phyloP scores from a whole-genome alignment of 2,329 filamentous ascomycete genomes.

The Cryphonectria carpinicola region DNA sequence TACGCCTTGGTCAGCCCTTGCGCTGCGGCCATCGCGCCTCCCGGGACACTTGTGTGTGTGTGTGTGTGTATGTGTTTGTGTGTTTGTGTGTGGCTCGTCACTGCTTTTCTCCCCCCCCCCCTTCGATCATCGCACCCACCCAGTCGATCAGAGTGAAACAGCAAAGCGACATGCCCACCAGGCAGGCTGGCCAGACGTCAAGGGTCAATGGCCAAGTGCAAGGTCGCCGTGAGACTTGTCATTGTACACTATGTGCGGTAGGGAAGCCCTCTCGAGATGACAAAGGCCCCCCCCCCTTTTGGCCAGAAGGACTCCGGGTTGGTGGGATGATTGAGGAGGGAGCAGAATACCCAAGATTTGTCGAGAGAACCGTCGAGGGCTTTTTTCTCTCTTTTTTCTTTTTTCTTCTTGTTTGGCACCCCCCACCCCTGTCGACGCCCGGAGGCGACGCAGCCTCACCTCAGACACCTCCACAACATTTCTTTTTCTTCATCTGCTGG shows the following conservation, averaged over 20 bases:
- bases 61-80: too few relatives aligned
- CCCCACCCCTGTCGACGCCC: too few relatives aligned
- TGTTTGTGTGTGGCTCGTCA: neutral
- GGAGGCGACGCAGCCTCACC: neutral
- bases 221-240: neutral
- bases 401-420: neutral
- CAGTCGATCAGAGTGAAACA: neutral
- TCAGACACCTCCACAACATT: neutral
- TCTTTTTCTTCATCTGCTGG: neutral
- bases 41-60: neutral
- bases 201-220: neutral
- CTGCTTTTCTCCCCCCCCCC: neutral
- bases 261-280: neutral
- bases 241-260: neutral
- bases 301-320: neutral
- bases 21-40: neutral
- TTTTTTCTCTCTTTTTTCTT: neutral
- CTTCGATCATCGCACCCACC: neutral
- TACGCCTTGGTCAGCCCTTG: neutral
- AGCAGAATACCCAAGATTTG: neutral
- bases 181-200: neutral
- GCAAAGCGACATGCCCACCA: neutral
- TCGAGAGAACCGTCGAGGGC: neutral
- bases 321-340: neutral
- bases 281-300: neutral